Conservation (phyloP, 2,329 filamentous ascomycete genomes). For the Fusarium udum region DNA sequence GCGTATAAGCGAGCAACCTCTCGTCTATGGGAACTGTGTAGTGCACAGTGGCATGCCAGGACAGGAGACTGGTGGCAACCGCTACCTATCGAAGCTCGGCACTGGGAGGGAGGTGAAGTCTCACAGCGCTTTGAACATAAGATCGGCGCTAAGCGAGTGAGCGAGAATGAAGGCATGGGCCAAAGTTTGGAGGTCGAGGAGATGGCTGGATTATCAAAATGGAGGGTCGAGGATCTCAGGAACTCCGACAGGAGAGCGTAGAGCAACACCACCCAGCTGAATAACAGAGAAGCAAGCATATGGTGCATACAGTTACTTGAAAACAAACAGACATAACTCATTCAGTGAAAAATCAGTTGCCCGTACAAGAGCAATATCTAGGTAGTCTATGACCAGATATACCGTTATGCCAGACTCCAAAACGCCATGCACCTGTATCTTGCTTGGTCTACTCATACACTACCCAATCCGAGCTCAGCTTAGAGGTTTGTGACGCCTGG, state of each 20-base stretch:
- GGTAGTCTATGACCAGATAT: slow-evolving; percentile 38
- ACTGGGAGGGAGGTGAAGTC: slow-evolving; percentile 67
- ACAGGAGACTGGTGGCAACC: slow-evolving; percentile 77
- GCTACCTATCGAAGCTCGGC: slow-evolving; percentile 67
- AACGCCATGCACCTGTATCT: slow-evolving; percentile 41
- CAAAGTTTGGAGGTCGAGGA: slow-evolving; percentile 50
- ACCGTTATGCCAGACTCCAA: slow-evolving; percentile 41
- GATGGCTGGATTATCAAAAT: slow-evolving; percentile 52
- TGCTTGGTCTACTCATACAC: slow-evolving; percentile 31
- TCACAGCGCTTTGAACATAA: slow-evolving; percentile 36
- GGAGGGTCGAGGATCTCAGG: slow-evolving; percentile 49
- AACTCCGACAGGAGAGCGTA: slow-evolving; percentile 30
- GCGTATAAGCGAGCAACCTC: slow-evolving; percentile 81
- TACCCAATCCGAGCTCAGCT: slow-evolving; percentile 47
- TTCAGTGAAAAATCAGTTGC: slow-evolving; percentile 22
- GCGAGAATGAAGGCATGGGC: slow-evolving; percentile 46
- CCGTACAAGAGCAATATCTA: slow-evolving; percentile 29
- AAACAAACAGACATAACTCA: slow-evolving; percentile 5
- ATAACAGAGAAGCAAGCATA: neutral
- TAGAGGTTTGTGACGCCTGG: slow-evolving; percentile 74
- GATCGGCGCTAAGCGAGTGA: neutral
- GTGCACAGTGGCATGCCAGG: slow-evolving; percentile 74
- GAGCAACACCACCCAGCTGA: neutral
- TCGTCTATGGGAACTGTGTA: slow-evolving; percentile 85
- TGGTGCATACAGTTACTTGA: neutral